Conservation (phyloP, 257 asterid species). For the Penstemon eatonii region DNA sequence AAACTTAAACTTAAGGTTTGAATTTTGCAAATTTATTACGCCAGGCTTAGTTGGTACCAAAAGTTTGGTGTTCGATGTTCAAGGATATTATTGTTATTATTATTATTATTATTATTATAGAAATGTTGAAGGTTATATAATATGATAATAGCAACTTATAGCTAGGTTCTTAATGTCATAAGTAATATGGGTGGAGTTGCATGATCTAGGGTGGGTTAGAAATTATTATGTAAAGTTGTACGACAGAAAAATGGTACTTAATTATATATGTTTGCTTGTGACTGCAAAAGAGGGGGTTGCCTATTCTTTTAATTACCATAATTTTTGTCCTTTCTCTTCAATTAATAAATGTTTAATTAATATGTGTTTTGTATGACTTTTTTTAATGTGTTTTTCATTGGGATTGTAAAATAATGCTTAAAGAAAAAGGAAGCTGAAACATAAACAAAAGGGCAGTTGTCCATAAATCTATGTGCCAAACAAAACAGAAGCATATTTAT, state of each 20-base stretch:
- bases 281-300: conserved; percentile 40
- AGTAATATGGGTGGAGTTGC: conserved; percentile 20
- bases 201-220: conserved; percentile 11
- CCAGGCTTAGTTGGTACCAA: too few relatives aligned
- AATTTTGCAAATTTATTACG: too few relatives aligned
- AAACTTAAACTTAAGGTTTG: too few relatives aligned
- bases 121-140: neutral
- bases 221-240: conserved; percentile 13
- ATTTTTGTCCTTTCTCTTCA: neutral
- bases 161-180: conserved; percentile 1
- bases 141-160: conserved; percentile 13
- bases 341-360: neutral
- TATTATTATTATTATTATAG: too few relatives aligned
- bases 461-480: conserved; percentile 3
- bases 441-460: neutral
- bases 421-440: conserved; percentile 45
- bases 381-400: conserved; percentile 33
- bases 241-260: conserved; percentile 23
- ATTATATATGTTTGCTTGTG: conserved; percentile 53
- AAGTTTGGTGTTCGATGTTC: too few relatives aligned
- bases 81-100: too few relatives aligned
- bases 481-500: neutral
- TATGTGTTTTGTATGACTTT: conserved; percentile 12
- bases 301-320: conserved; percentile 3
- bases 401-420: conserved; percentile 54